Evolutionary conservation across 306 rosid species (phyloP).

Genomic region (Boehmeria nivea): DNA sequence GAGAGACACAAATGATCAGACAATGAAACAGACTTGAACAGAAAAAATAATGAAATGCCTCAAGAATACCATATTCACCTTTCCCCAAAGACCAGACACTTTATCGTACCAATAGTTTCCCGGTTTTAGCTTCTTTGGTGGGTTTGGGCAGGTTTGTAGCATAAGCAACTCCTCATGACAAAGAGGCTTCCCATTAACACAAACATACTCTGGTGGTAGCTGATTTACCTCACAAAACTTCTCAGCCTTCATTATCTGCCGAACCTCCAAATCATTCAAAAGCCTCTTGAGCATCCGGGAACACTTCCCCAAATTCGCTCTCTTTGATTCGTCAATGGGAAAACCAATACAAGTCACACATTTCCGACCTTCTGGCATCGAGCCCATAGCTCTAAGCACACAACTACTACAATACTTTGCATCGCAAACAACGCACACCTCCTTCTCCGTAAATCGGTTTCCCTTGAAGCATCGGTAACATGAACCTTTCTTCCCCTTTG

Average conservation of each 20-base stretch:
- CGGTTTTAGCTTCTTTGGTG: constrained; percentile 90
- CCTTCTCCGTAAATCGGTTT: constrained; percentile 81
- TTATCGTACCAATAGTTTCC: constrained; percentile 98
- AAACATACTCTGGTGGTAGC: constrained; percentile 71
- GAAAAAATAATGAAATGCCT: background rate
- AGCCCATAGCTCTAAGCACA: constrained; percentile 94
- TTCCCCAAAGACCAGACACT: constrained; percentile 99
- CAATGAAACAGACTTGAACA: constrained; percentile 12
- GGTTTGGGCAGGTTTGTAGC: constrained; percentile 65
- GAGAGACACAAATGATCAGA: constrained; percentile 18
- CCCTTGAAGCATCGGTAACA: constrained; percentile 89
- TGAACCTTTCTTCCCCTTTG: constrained; percentile 69
- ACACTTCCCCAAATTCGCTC: constrained; percentile 84
- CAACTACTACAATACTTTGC: constrained; percentile 89
- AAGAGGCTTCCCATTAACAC: constrained; percentile 77
- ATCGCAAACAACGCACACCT: constrained; percentile 83
- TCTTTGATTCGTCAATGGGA: constrained; percentile 66
- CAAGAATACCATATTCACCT: constrained; percentile 52
- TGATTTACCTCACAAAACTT: constrained; percentile 86
- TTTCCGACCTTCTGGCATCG: constrained; percentile 98
- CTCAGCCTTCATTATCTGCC: constrained; percentile 83
- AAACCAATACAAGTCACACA: constrained; percentile 84
- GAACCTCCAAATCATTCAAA: constrained; percentile 81
- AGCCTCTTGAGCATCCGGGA: constrained; percentile 75
- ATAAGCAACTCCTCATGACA: constrained; percentile 62